Evolutionary conservation across 768 basidiomycete genomes (phyloP), one percentile per base, ranked within the genome.

Genomic region (Hydnomerulius pinastri): DNA sequence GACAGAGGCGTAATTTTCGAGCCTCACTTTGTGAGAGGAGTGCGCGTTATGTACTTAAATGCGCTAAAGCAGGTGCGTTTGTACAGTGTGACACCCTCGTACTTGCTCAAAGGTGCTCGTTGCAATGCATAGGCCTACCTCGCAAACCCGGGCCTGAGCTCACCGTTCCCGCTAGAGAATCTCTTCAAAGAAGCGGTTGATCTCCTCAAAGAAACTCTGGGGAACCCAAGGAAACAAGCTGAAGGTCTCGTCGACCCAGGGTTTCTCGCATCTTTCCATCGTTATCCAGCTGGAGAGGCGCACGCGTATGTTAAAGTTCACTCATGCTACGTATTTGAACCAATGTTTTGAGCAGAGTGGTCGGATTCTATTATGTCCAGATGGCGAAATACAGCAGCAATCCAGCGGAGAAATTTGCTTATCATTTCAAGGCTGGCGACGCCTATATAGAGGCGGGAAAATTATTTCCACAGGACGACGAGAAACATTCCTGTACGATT

Each of bases 121-220:
- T 7, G 44, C 35, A n/a, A n/a, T n/a, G n/a, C n/a, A n/a, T 12
- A 48, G 47, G 37, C 32, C 10, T 59, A 41, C 21, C 2, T 0
- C 15, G 20, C 24, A 20, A 37, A 45, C 25, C 32, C 36, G 28
- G 49, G 46, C n/a, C 13, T 43, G n/a, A 47, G 54, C 20, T 30
- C 38, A 21, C 43, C 49, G 24, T 56, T 50, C 30, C 33, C 51
- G 13, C 36, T 63, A n/a, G 44, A 41, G 23, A 33, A 42, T 20
- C 50, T 63, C 15, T 46, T 51, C 8, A 49, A 60, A 48, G 53
- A 60, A 42, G 64, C 66, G 2, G 39, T 55, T 15, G 55, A 60
- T n/a, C 39, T 60, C 11, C 25, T 57, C 10, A 29, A 43, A 42
- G 59, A 59, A 6, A 28, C 44, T n/a, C 36, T 33, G 1, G 35